phyloP scores from a whole-genome alignment of 176 grass and related monocot species.

The Eragrostis curvula region DNA sequence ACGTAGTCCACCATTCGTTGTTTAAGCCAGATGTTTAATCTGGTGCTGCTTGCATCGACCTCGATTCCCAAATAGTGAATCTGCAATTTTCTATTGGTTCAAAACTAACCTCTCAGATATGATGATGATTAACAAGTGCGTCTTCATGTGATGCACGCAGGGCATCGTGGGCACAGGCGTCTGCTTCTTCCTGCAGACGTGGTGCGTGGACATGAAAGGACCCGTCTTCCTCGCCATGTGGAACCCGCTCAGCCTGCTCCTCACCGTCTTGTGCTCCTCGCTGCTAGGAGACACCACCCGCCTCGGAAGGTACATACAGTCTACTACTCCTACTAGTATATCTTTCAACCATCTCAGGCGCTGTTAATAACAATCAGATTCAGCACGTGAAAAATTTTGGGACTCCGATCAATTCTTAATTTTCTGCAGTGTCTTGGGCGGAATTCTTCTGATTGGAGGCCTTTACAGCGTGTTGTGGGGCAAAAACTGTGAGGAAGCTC shows the following conservation, averaged over 20 bases:
- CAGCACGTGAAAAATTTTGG: too few relatives aligned
- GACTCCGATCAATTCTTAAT: not conserved
- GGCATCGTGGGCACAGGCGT: conserved; percentile 57
- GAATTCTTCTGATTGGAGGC: conserved; percentile 49
- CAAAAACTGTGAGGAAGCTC: conserved; percentile 1
- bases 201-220: conserved; percentile 70
- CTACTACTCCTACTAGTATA: not conserved
- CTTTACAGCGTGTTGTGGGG: conserved; percentile 70
- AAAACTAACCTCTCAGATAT: too few relatives aligned
- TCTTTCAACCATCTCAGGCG: not conserved
- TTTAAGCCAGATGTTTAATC: too few relatives aligned
- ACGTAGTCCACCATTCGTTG: too few relatives aligned
- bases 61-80: not conserved
- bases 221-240: conserved; percentile 69
- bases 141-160: too few relatives aligned
- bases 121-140: too few relatives aligned
- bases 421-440: conserved; percentile 51
- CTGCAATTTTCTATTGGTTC: not conserved
- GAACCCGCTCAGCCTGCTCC: conserved; percentile 57
- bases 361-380: not conserved
- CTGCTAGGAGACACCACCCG: conserved; percentile 55
- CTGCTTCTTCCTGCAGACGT: conserved; percentile 63
- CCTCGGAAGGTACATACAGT: conserved; percentile 49
- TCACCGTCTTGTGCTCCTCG: conserved; percentile 59
- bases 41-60: too few relatives aligned